Base-by-base conservation (phyloP, 2,329 filamentous ascomycete genomes). In the Fusarium buxicola region DNA sequence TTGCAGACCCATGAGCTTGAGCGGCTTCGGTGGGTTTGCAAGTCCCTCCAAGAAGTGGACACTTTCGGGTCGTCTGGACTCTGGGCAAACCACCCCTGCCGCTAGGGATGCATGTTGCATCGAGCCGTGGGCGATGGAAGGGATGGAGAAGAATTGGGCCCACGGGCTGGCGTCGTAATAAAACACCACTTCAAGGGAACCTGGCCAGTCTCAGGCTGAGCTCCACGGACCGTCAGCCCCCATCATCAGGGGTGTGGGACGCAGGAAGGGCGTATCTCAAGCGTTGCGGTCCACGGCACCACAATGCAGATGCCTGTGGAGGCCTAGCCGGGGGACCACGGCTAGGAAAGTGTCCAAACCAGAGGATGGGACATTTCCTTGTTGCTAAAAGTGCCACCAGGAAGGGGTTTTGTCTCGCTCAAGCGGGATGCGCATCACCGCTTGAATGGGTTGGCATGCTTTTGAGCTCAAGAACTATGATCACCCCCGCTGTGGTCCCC, bases 61-160 rank as follows among this genome's bases (percentile, higher is more conserved):
- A 55, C 49, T 47, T 50, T 57, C 55, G 55, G 64, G 67, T 66
- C 63, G 66, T 68, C 66, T 65, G 44, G 65, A 60, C 63, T 69
- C 39, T 56, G 35, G 45, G 49, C 36, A 44, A 55, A 32, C 61
- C 60, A 61, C 60, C 67, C 68, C 64, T 73, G 68, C 63, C 60
- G 56, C 63, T 71, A 64, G 48, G 62, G 61, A 70, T 66, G 66
- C 63, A 50, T 58, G 54, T 66, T 57, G 59, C 58, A 60, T 63
- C 52, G 50, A 63, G 62, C 59, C 55, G 49, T 59, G 45, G 43
- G 43, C 28, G 31, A 66, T 72, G 56, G 72, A 74, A 72, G 69
- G 64, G 73, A 72, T 69, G 67, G 66, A 71, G 71, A 72, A 74
- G 62, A 55, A 58, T 68, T 68, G 35, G 43, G 50, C 31, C 32